phyloP scores from a whole-genome alignment of 179 eudicot species.

The Silene coronaria region DNA sequence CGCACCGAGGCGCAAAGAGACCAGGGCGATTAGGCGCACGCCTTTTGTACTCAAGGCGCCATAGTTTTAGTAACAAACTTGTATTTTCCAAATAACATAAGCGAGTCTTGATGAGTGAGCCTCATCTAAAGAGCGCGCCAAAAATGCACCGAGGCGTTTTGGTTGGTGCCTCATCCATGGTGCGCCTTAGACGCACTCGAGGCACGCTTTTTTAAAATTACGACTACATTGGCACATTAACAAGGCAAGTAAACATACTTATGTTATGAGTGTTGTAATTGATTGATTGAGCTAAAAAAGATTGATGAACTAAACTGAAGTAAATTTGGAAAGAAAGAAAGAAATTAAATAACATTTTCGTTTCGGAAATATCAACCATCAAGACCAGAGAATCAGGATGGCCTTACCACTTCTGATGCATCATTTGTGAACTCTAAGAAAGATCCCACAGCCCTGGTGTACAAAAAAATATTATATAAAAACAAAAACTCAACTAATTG shows the following conservation, averaged over 20 bases:
- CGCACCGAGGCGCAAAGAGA: too few relatives aligned
- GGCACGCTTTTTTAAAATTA: too few relatives aligned
- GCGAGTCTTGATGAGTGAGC: too few relatives aligned
- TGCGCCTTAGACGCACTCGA: too few relatives aligned
- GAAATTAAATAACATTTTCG: neutral
- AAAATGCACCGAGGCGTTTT: too few relatives aligned
- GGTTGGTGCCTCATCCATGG: too few relatives aligned
- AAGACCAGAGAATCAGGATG: neutral
- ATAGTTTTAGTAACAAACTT: too few relatives aligned
- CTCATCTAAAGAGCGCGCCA: too few relatives aligned
- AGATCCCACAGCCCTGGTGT: constrained; percentile 88
- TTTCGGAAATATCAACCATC: neutral
- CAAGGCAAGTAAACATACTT: neutral
- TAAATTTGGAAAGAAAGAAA: neutral
- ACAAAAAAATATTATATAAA: constrained; percentile 12
- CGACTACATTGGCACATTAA: neutral
- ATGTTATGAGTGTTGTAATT: neutral
- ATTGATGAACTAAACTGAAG: neutral
- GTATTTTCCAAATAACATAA: too few relatives aligned
- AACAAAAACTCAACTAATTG: constrained; percentile 8
- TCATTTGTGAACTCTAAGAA: constrained; percentile 85
- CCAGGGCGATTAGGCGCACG: too few relatives aligned
- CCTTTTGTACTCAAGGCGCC: too few relatives aligned
- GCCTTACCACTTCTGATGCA: constrained; percentile 74
- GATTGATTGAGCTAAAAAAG: neutral